A percentile compares a stretch with the other conserved stretches of the same genome.
Conservation (phyloP, 1,284 basidiomycete genomes). For the Cystobasidium sp. region DNA sequence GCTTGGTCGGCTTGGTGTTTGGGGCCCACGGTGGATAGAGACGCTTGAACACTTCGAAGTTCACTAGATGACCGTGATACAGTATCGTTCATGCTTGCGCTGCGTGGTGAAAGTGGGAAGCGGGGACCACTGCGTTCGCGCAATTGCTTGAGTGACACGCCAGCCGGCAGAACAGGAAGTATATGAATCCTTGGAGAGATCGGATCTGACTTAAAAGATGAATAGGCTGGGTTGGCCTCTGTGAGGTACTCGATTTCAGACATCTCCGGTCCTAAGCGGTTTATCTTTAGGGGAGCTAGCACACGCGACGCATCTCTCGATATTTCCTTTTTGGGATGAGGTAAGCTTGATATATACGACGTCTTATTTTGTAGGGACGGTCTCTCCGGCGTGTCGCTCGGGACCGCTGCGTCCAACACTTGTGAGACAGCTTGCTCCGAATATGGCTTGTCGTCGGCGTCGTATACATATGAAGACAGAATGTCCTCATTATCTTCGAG, state of each 20-base stretch:
- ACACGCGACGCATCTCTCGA: too few relatives aligned
- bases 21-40: not conserved
- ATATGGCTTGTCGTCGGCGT: not conserved
- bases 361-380: too few relatives aligned
- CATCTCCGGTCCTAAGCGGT: too few relatives aligned
- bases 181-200: conserved; percentile 5
- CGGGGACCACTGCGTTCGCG: conserved; percentile 16
- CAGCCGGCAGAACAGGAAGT: conserved; percentile 26
- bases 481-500: conserved; percentile 8
- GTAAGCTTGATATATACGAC: too few relatives aligned
- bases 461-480: not conserved
- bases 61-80: too few relatives aligned
- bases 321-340: too few relatives aligned
- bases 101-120: conserved; percentile 9
- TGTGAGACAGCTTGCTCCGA: too few relatives aligned
- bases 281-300: too few relatives aligned
- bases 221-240: not conserved
- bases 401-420: too few relatives aligned
- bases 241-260: not conserved
- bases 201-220: not conserved
- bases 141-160: conserved; percentile 32
- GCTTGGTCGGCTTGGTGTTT: not conserved
- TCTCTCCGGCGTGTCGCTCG: too few relatives aligned
- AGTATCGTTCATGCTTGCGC: not conserved
- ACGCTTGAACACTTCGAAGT: not conserved